A percentile compares a stretch with the other conserved stretches of the same genome.
Conservation (phyloP, 768 basidiomycete species). For the Tephrocybe sp. region DNA sequence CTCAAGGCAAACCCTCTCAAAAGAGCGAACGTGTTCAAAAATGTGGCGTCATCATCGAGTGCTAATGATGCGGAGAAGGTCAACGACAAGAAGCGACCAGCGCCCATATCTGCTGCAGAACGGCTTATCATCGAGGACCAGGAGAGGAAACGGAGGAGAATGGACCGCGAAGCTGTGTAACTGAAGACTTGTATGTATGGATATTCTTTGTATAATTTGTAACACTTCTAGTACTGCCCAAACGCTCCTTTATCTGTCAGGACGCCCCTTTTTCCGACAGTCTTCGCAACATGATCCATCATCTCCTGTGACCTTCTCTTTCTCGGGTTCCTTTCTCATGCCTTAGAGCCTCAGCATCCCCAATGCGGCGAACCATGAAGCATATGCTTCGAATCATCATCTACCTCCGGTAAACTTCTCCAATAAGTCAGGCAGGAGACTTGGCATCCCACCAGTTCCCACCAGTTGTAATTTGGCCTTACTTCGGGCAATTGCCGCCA, state of each 20-base stretch:
- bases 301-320: not conserved
- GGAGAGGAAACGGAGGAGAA: conserved; percentile 80
- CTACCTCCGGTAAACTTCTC: no score
- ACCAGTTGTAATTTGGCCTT: not conserved
- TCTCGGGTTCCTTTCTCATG: not conserved
- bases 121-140: conserved; percentile 87
- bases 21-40: conserved; percentile 74
- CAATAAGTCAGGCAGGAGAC: no score
- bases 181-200: not conserved
- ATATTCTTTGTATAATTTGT: conserved; percentile 15
- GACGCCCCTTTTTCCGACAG: not conserved
- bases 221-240: conserved; percentile 14
- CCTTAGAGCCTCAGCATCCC: not conserved
- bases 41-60: conserved; percentile 34
- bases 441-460: no score
- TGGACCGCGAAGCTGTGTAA: conserved; percentile 52
- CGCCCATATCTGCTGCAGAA: conserved; percentile 81
- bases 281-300: not conserved
- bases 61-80: conserved; percentile 32
- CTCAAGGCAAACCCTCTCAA: conserved; percentile 72
- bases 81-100: conserved; percentile 62
- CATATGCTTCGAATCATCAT: no score
- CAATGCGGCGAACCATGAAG: no score
- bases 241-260: not conserved
- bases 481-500: not conserved